Conservation (phyloP, 2,329 filamentous ascomycete genomes). For the Periconia sp. region DNA sequence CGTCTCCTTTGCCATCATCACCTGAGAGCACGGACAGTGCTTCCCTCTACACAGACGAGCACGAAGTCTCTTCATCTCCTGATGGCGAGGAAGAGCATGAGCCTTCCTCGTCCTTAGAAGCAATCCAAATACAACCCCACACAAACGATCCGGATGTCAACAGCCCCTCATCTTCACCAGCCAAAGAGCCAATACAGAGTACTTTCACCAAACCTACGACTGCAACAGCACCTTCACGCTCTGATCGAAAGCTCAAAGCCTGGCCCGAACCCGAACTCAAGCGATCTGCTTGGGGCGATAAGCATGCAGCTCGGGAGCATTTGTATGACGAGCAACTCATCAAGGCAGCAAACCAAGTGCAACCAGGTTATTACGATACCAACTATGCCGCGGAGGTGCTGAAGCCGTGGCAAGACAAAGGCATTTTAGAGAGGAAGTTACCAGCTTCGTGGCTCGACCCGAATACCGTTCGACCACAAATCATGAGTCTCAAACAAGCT, state of each 20-base stretch:
- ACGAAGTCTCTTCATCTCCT: too few relatives aligned
- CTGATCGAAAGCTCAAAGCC: neutral
- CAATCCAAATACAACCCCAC: too few relatives aligned
- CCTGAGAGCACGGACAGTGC: too few relatives aligned
- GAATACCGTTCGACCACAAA: conserved; percentile 6
- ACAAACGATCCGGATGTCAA: too few relatives aligned
- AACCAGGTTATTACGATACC: conserved; percentile 10
- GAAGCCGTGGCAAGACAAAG: conserved; percentile 14
- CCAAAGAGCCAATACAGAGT: too few relatives aligned
- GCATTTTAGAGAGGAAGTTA: conserved; percentile 11
- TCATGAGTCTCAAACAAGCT: conserved; percentile 16
- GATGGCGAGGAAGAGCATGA: too few relatives aligned
- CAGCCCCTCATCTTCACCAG: too few relatives aligned
- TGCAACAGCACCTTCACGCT: neutral
- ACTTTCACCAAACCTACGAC: too few relatives aligned
- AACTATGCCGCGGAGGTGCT: conserved; percentile 14
- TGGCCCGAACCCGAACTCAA: neutral
- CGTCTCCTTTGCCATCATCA: too few relatives aligned
- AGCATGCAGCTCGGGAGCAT: conserved; percentile 16
- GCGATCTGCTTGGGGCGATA: conserved; percentile 20
- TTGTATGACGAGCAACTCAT: conserved; percentile 16
- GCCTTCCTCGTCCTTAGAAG: too few relatives aligned
- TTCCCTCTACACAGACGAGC: too few relatives aligned
- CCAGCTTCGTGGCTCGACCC: conserved; percentile 11
- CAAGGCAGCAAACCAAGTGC: neutral